Evolutionary conservation across 768 basidiomycete species (phyloP).

Genomic region (Termitomyces sp.): DNA sequence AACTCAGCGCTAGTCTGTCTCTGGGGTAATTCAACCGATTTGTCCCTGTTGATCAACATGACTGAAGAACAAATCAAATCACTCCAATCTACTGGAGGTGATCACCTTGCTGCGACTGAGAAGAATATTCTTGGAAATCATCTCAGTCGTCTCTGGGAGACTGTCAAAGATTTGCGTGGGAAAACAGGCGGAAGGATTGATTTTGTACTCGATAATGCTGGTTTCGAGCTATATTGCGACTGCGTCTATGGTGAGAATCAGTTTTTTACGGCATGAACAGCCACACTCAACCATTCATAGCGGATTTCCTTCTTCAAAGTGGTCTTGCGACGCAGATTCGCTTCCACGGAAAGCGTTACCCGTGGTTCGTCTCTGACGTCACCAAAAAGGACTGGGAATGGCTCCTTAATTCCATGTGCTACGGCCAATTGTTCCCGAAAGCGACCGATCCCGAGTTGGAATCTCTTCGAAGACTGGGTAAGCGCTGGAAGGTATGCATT

Average conservation of each 20-base stretch:
- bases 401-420: constrained; percentile 83
- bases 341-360: constrained; percentile 94
- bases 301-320: constrained; percentile 91
- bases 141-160: constrained; percentile 64
- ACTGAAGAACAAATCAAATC: constrained; percentile 95
- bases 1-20: constrained; percentile 60
- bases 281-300: constrained; percentile 28
- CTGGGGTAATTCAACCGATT: constrained; percentile 96
- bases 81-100: constrained; percentile 96
- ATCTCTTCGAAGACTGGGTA: constrained; percentile 72
- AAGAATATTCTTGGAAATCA: constrained; percentile 95
- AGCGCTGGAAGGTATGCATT: constrained; percentile 76
- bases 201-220: constrained; percentile 85
- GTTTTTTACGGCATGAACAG: background rate
- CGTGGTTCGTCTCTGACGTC: constrained; percentile 93
- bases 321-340: constrained; percentile 79
- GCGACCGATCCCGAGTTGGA: constrained; percentile 76
- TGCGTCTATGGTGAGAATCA: constrained; percentile 70
- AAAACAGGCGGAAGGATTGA: constrained; percentile 71
- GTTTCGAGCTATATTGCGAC: constrained; percentile 86
- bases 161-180: constrained; percentile 61
- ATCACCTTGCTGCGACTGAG: constrained; percentile 89
- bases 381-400: constrained; percentile 94
- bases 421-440: constrained; percentile 88
- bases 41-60: constrained; percentile 95